A percentile compares a stretch with the other conserved stretches of the same genome.
Conservation (phyloP, 169 alveolate genomes). For the Eimeria sp. region DNA sequence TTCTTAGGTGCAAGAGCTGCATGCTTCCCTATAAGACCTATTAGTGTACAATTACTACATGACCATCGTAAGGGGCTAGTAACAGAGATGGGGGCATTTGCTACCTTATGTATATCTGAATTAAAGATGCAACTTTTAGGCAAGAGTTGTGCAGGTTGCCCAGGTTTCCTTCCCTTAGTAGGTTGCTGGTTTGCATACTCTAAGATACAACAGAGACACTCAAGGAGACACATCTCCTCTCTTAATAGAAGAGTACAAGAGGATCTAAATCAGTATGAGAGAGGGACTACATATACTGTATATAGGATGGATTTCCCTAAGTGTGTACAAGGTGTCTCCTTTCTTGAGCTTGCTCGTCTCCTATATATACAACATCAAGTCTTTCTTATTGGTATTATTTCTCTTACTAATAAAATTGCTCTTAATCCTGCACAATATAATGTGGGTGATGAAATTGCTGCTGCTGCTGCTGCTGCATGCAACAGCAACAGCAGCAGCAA, state of each 20-base stretch:
- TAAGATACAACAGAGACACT: not conserved
- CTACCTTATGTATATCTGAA: constrained; percentile 53
- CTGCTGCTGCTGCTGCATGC: constrained; percentile 18
- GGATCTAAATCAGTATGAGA: constrained; percentile 57
- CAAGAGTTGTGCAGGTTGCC: constrained; percentile 80
- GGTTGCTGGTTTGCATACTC: constrained; percentile 69
- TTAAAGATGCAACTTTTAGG: constrained; percentile 81
- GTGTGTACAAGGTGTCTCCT: constrained; percentile 49
- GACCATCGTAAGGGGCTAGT: constrained; percentile 78
- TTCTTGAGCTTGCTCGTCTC: constrained; percentile 36
- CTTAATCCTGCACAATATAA: constrained; percentile 62
- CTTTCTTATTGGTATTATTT: constrained; percentile 66
- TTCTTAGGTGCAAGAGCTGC: constrained; percentile 74
- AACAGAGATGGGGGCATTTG: constrained; percentile 78
- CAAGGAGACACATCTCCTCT: not conserved
- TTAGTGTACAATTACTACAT: constrained; percentile 69
- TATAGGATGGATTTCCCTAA: constrained; percentile 81
- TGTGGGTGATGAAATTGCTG: constrained; percentile 51
- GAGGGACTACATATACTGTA: constrained; percentile 69
- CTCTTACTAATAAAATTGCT: constrained; percentile 32
- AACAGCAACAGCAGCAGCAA: not conserved
- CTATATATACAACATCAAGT: constrained; percentile 68
- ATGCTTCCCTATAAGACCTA: constrained; percentile 55
- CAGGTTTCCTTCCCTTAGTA: constrained; percentile 72
- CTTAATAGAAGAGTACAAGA: not conserved